These are phyloP conservation scores for Xylariaceae sp. DNA, from an alignment of 2,329 filamentous ascomycete genomes.

Conservation along the genomic window DNA sequence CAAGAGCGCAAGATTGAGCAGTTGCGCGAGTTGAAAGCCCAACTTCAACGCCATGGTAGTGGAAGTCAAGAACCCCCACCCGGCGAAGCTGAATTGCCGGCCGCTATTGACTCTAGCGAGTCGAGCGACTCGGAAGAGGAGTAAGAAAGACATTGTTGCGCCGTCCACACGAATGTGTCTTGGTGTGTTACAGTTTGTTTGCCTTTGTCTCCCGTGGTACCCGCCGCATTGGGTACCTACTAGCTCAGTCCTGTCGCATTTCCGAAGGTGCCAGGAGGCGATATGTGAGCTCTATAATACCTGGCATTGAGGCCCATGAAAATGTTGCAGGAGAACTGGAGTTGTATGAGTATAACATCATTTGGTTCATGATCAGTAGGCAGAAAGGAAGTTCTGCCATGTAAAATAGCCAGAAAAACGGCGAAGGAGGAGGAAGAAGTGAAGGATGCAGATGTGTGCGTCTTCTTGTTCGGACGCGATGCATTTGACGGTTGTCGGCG, in stretches of 20 bases:
- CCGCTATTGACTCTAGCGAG: constrained; percentile 26
- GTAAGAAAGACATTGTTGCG: constrained; percentile 8
- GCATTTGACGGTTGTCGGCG: constrained; percentile 8
- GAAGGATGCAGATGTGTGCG: constrained; percentile 2
- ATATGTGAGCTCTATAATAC: not conserved
- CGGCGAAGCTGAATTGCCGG: constrained; percentile 22
- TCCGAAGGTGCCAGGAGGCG: not conserved
- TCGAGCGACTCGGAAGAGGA: constrained; percentile 32
- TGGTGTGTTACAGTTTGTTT: not conserved
- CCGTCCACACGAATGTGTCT: not conserved
- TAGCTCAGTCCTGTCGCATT: not conserved
- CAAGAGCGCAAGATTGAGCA: constrained; percentile 63
- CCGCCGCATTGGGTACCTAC: not conserved
- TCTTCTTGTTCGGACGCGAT: not conserved
- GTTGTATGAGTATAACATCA: constrained; percentile 22
- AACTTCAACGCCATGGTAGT: constrained; percentile 42
- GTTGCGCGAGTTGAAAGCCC: constrained; percentile 55
- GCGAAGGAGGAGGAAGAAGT: not conserved
- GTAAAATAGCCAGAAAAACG: constrained; percentile 13
- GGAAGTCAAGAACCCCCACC: constrained; percentile 36
- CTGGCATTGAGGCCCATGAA: not conserved
- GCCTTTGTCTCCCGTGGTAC: constrained; percentile 1
- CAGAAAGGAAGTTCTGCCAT: constrained; percentile 6
- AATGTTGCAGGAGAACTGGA: not conserved
- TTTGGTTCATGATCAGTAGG: constrained; percentile 5